Evolutionary conservation across 2,329 filamentous ascomycete genomes (phyloP).

Genomic region (Xylariales sp.): DNA sequence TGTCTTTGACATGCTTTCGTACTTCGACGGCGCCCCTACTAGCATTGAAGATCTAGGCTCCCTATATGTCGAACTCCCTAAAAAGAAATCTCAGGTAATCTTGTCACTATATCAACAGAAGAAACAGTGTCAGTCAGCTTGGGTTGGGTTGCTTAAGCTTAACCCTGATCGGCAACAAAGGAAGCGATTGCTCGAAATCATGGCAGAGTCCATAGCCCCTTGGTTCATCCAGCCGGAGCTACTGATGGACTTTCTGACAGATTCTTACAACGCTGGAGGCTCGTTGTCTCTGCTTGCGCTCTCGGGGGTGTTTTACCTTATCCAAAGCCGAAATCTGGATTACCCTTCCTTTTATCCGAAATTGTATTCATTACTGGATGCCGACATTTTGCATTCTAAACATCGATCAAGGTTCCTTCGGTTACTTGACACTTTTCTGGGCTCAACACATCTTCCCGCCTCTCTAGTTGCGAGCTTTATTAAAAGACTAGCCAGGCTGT

Average conservation of each 20-base stretch:
- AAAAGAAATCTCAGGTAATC: constrained; percentile 75
- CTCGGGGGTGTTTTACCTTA: constrained; percentile 94
- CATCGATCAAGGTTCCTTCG: constrained; percentile 95
- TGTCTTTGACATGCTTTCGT: constrained; percentile 71
- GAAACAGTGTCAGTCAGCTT: constrained; percentile 84
- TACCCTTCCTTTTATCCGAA: constrained; percentile 95
- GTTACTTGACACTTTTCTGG: constrained; percentile 88
- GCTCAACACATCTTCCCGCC: constrained; percentile 91
- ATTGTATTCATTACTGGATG: constrained; percentile 91
- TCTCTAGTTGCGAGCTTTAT: constrained; percentile 94
- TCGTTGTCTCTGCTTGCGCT: constrained; percentile 88
- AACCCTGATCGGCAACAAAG: constrained; percentile 77
- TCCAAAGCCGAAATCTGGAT: constrained; percentile 92
- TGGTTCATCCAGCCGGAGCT: constrained; percentile 91
- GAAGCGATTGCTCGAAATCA: constrained; percentile 80
- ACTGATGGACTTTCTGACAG: constrained; percentile 96
- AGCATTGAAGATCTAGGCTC: constrained; percentile 73
- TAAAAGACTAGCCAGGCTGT: constrained; percentile 87
- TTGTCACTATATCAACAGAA: constrained; percentile 77
- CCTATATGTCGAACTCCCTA: constrained; percentile 74
- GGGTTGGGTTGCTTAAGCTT: constrained; percentile 80
- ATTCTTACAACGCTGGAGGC: constrained; percentile 88
- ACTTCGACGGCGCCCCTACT: constrained; percentile 77
- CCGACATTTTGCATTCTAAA: constrained; percentile 89
- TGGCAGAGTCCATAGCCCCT: constrained; percentile 82